Conservation (phyloP, 805 yeast genomes). For the Metschnikowia noctiluminum region DNA sequence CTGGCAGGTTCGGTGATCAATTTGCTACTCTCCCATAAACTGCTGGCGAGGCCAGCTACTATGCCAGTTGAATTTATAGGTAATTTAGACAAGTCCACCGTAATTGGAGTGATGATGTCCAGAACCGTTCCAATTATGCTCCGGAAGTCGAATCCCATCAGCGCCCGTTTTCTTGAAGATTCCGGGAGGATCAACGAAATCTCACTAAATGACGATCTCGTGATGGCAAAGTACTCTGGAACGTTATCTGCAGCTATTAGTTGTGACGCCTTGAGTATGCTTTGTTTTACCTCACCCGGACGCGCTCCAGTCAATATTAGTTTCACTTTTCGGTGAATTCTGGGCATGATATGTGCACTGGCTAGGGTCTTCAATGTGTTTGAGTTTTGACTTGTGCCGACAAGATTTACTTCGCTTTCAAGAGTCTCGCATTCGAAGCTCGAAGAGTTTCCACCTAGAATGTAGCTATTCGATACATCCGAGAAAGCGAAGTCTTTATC, state of each 20-base stretch:
- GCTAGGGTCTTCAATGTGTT: conserved; percentile 9
- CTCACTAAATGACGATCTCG: conserved; percentile 50
- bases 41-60: conserved; percentile 61
- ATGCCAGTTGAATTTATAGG: conserved; percentile 64
- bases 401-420: not conserved
- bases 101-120: conserved; percentile 55
- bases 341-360: conserved; percentile 38
- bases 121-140: conserved; percentile 53
- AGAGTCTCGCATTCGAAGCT: not conserved
- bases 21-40: conserved; percentile 35
- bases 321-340: conserved; percentile 36
- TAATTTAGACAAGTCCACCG: conserved; percentile 49
- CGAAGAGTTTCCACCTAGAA: conserved; percentile 13
- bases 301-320: conserved; percentile 60
- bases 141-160: conserved; percentile 39
- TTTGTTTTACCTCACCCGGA: conserved; percentile 41
- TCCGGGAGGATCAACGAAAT: conserved; percentile 48
- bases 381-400: not conserved
- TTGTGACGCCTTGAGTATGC: conserved; percentile 43
- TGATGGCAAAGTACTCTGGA: conserved; percentile 50
- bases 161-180: conserved; percentile 30
- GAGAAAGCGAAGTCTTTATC: conserved; percentile 43
- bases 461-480: conserved; percentile 42
- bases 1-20: conserved; percentile 14
- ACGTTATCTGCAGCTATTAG: conserved; percentile 28